Evolutionary conservation across 768 basidiomycete species (phyloP).

Genomic region (Mycena epipterygia): DNA sequence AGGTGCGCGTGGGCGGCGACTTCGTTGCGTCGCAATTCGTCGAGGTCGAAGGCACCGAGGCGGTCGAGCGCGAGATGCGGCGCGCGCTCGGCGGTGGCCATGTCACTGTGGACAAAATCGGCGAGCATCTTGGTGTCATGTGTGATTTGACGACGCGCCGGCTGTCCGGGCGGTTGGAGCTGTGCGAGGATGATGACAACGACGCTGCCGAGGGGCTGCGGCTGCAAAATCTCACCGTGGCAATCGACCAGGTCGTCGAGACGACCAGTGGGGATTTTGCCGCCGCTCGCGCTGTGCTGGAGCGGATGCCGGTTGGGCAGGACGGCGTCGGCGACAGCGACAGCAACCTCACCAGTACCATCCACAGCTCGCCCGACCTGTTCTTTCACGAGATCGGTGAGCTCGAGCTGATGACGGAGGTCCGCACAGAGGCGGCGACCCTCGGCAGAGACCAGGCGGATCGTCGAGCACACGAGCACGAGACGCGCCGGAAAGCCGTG

Average conservation of each 20-base stretch:
- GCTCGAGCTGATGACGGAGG: conserved; percentile 24
- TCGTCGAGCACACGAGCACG: conserved; percentile 1
- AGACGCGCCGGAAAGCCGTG: background rate
- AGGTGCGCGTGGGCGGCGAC: conserved; percentile 33
- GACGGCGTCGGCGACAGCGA: background rate
- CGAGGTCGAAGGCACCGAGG: conserved; percentile 29
- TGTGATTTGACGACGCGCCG: conserved; percentile 28
- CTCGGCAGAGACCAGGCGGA: too few species aligned
- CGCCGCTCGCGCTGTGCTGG: conserved; percentile 15
- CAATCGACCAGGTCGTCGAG: conserved; percentile 22
- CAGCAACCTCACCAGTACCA: background rate
- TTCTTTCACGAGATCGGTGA: conserved; percentile 33
- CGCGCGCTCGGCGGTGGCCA: conserved; percentile 6
- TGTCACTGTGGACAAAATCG: conserved; percentile 10
- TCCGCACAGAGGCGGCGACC: conserved; percentile 18
- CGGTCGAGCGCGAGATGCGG: conserved; percentile 27
- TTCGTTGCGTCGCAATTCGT: conserved; percentile 31
- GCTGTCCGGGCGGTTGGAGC: background rate
- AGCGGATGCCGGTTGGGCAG: background rate
- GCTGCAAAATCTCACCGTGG: conserved; percentile 11
- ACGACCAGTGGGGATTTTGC: conserved; percentile 7
- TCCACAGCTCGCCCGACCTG: background rate
- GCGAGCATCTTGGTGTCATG: conserved; percentile 12
- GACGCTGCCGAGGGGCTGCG: background rate
- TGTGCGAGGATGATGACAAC: background rate